phyloP scores from a whole-genome alignment of 2,329 filamentous ascomycete species.

The Claviceps arundinis region DNA sequence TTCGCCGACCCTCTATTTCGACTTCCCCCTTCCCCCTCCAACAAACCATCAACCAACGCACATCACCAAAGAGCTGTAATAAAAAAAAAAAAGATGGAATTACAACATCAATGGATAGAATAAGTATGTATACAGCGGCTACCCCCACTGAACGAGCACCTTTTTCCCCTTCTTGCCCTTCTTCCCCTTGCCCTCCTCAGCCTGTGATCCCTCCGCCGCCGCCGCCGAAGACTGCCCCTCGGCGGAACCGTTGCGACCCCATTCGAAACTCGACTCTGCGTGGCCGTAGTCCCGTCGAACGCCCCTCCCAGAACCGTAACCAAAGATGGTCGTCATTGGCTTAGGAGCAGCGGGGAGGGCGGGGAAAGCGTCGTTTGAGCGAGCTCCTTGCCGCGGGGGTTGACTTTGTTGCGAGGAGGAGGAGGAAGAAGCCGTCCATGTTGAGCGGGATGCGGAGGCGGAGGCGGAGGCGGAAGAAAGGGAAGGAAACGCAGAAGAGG shows the following conservation, averaged over 20 bases:
- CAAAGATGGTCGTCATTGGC: conserved; percentile 47
- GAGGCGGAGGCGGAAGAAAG: not conserved
- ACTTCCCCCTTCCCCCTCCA: no score
- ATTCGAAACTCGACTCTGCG: conserved; percentile 39
- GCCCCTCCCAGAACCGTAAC: conserved; percentile 39
- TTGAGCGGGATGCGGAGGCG: conserved; percentile 11
- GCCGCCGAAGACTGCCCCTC: conserved; percentile 5
- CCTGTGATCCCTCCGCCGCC: conserved; percentile 13
- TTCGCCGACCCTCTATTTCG: no score
- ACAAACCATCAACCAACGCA: no score
- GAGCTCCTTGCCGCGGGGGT: conserved; percentile 18
- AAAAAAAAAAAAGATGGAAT: no score
- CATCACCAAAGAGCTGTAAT: no score
- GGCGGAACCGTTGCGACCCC: conserved; percentile 24
- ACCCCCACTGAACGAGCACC: conserved; percentile 49
- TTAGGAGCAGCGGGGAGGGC: conserved; percentile 69
- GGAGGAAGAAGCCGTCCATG: conserved; percentile 19
- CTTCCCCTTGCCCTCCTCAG: conserved; percentile 29
- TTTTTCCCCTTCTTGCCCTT: conserved; percentile 48
- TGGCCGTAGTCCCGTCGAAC: conserved; percentile 40
- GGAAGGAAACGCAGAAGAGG: not conserved
- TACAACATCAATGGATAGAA: no score
- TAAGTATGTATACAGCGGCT: not conserved
- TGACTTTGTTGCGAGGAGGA: conserved; percentile 12
- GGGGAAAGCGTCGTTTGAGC: conserved; percentile 57